phyloP scores from a whole-genome alignment of 306 rosid species.

The Fagus crenata region DNA sequence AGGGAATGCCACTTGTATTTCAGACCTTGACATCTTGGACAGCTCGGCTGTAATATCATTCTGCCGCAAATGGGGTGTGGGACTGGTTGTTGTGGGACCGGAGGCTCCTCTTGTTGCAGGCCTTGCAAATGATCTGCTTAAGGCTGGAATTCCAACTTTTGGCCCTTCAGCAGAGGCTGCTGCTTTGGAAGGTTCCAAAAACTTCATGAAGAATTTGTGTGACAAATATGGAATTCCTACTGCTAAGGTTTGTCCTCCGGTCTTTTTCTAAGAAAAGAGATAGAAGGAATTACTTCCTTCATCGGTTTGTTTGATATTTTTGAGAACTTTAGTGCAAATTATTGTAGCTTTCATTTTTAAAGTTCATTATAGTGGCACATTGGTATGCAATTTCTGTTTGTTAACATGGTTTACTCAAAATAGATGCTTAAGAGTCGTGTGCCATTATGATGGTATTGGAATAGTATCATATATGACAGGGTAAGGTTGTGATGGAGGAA shows the following conservation, averaged over 20 bases:
- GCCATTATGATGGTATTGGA: too few relatives aligned
- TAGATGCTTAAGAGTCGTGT: too few relatives aligned
- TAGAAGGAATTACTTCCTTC: neutral
- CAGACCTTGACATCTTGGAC: slow-evolving; percentile 62
- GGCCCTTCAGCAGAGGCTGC: slow-evolving; percentile 98
- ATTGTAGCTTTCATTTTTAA: neutral
- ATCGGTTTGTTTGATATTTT: neutral
- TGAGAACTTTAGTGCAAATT: neutral
- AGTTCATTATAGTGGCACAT: neutral
- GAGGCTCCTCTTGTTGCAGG: slow-evolving; percentile 96
- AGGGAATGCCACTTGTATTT: slow-evolving; percentile 75
- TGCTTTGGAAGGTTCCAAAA: slow-evolving; percentile 96
- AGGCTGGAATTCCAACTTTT: slow-evolving; percentile 81
- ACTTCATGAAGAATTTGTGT: slow-evolving; percentile 90
- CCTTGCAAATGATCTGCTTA: slow-evolving; percentile 61
- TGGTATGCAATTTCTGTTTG: neutral
- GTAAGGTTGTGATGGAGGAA: too few relatives aligned
- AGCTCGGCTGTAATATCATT: slow-evolving; percentile 64
- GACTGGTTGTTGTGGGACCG: slow-evolving; percentile 88
- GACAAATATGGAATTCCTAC: slow-evolving; percentile 88
- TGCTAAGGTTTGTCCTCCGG: slow-evolving; percentile 65
- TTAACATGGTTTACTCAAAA: neutral
- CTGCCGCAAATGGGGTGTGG: slow-evolving; percentile 70
- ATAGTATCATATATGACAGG: too few relatives aligned
- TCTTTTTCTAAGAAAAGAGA: slow-evolving; percentile 4